These are phyloP conservation scores for Xylaria sp. DNA, from an alignment of 2,329 filamentous ascomycete genomes.

Conservation along the genomic window DNA sequence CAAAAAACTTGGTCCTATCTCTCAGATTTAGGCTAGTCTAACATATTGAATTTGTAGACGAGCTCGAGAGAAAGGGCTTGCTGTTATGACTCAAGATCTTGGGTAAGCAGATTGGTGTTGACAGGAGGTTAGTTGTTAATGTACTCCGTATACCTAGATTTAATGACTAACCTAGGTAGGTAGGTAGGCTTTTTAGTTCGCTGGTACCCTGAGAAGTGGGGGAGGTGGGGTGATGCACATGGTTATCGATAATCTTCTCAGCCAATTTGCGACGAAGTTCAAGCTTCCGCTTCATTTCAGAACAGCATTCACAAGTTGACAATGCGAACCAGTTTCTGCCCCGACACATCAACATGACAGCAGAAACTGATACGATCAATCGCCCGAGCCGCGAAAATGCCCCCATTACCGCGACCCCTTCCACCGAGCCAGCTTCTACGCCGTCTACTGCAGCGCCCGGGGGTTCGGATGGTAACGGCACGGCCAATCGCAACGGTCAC, in stretches of 20 bases:
- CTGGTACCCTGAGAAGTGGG: too few relatives aligned
- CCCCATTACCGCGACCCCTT: conserved; percentile 6
- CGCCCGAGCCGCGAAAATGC: conserved; percentile 7
- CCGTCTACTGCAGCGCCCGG: conserved; percentile 14
- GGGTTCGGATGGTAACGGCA: conserved; percentile 20
- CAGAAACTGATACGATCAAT: conserved; percentile 25
- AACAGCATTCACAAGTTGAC: conserved; percentile 9
- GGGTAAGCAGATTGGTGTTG: too few relatives aligned
- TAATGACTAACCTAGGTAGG: too few relatives aligned
- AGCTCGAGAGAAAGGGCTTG: background rate
- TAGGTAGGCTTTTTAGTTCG: too few relatives aligned
- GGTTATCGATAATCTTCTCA: conserved; percentile 28
- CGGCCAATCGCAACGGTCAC: conserved; percentile 31
- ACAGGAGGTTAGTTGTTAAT: too few relatives aligned
- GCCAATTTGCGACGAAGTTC: conserved; percentile 3
- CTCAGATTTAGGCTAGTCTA: background rate
- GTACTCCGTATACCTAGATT: too few relatives aligned
- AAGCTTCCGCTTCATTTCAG: conserved; percentile 9
- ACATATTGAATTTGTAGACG: background rate
- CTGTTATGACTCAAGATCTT: too few relatives aligned
- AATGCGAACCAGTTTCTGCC: conserved; percentile 24
- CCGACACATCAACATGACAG: conserved; percentile 25
- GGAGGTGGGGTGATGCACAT: background rate
- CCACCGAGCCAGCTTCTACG: conserved; percentile 14
- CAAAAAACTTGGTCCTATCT: background rate